These are phyloP conservation scores for Neonectria hederae DNA, from an alignment of 2,329 filamentous ascomycete genomes.

Conservation along the genomic window DNA sequence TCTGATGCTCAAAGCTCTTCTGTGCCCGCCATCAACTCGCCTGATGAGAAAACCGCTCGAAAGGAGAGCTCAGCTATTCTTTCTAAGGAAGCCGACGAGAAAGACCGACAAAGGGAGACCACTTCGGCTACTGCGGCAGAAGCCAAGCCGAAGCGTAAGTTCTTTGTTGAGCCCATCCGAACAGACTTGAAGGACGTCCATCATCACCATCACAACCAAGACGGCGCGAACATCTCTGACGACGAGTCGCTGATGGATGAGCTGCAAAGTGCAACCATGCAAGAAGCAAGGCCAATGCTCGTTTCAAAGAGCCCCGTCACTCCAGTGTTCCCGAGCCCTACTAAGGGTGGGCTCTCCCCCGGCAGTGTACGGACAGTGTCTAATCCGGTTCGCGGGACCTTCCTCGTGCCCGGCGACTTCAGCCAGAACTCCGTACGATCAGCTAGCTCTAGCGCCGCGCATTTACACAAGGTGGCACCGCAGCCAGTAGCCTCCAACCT, in stretches of 20 bases:
- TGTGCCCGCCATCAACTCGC: conserved; percentile 19
- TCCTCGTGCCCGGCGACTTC: conserved; percentile 57
- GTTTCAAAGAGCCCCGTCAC: conserved; percentile 86
- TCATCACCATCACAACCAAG: conserved; percentile 45
- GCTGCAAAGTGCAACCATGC: conserved; percentile 80
- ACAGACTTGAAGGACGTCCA: conserved; percentile 52
- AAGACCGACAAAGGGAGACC: conserved; percentile 2
- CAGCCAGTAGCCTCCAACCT: conserved; percentile 61
- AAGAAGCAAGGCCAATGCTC: conserved; percentile 83
- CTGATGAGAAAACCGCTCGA: conserved; percentile 3
- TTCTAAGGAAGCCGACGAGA: conserved; percentile 18
- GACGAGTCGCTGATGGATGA: conserved; percentile 89
- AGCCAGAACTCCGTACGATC: conserved; percentile 60
- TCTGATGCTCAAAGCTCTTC: conserved; percentile 34
- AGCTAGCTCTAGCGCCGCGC: conserved; percentile 66
- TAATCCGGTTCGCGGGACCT: conserved; percentile 54
- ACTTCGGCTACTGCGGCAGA: conserved; percentile 26
- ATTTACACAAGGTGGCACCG: conserved; percentile 63
- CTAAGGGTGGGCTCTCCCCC: conserved; percentile 40
- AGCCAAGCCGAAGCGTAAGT: conserved; percentile 44
- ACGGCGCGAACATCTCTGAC: conserved; percentile 64
- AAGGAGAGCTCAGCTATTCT: conserved; percentile 26
- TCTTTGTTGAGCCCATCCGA: conserved; percentile 63
- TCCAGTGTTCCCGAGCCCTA: conserved; percentile 62
- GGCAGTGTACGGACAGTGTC: conserved; percentile 60